These are phyloP conservation scores for Chrysosporium queenslandicum DNA, from an alignment of 2,329 filamentous ascomycete species.

Conservation along the genomic window DNA sequence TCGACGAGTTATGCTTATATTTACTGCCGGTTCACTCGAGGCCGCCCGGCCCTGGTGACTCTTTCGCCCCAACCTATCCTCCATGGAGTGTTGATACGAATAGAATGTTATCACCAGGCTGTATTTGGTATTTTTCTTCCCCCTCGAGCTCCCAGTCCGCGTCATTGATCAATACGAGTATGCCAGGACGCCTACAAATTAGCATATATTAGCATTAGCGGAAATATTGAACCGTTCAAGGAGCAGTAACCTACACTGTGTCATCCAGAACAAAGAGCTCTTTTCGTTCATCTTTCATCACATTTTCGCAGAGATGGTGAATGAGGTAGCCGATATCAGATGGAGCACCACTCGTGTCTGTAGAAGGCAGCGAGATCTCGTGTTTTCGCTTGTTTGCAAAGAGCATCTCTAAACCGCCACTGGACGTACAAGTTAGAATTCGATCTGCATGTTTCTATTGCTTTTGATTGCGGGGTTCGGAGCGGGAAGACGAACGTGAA, in stretches of 20 bases:
- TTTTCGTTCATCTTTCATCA: constrained; percentile 76
- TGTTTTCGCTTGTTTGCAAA: constrained; percentile 76
- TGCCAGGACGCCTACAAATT: constrained; percentile 69
- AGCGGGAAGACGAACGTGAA: constrained; percentile 50
- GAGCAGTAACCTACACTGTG: constrained; percentile 67
- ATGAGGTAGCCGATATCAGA: constrained; percentile 68
- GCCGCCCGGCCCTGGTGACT: background rate
- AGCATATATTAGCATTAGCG: constrained; percentile 20
- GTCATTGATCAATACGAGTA: constrained; percentile 93
- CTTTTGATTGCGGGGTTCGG: constrained; percentile 11
- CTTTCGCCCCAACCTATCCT: constrained; percentile 44
- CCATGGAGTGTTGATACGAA: constrained; percentile 97
- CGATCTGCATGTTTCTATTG: background rate
- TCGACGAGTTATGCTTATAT: background rate
- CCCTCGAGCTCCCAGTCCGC: constrained; percentile 97
- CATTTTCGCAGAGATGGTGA: constrained; percentile 62
- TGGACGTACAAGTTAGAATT: constrained; percentile 27
- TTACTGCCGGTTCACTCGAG: background rate
- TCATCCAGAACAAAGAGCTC: constrained; percentile 83
- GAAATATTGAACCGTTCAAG: background rate
- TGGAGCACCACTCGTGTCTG: constrained; percentile 48
- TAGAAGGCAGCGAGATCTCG: constrained; percentile 56
- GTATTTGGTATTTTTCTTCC: constrained; percentile 78
- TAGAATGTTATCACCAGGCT: constrained; percentile 73
- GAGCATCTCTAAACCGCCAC: constrained; percentile 87